phyloP scores from a whole-genome alignment of 2,329 filamentous ascomycete genomes.

The Aspergillus jensenii region DNA sequence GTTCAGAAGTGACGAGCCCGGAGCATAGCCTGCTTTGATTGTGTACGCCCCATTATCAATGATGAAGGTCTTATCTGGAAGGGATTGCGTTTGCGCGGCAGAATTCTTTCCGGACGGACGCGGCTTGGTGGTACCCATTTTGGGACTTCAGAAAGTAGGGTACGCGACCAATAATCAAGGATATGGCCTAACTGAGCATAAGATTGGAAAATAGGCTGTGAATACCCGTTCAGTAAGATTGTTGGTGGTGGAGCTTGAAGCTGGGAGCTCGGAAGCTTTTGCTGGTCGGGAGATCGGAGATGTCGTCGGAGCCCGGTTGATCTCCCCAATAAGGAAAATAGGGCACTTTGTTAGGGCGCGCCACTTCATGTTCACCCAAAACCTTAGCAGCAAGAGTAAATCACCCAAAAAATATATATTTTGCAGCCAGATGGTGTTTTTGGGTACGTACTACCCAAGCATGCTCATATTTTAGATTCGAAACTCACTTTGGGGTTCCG shows the following conservation, averaged over 20 bases:
- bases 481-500: background rate
- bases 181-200: background rate
- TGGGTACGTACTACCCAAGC: background rate
- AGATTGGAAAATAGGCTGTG: background rate
- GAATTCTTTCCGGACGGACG: constrained; percentile 52
- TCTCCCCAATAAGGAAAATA: constrained; percentile 21
- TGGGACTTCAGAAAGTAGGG: background rate
- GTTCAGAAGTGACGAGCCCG: constrained; percentile 38
- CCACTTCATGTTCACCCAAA: background rate
- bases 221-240: background rate
- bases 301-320: constrained; percentile 10
- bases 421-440: background rate
- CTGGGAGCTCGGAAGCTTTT: constrained; percentile 13
- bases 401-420: background rate
- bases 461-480: background rate
- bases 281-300: constrained; percentile 10
- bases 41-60: constrained; percentile 92
- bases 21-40: constrained; percentile 81
- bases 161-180: background rate
- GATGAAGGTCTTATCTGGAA: constrained; percentile 71
- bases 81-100: constrained; percentile 47
- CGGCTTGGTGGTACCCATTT: constrained; percentile 36
- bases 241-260: constrained; percentile 2
- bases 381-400: background rate
- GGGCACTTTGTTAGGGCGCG: constrained; percentile 23